These are phyloP conservation scores for Rhynchospora breviuscula DNA, from an alignment of 176 grass and related monocot genomes.

Conservation along the genomic window DNA sequence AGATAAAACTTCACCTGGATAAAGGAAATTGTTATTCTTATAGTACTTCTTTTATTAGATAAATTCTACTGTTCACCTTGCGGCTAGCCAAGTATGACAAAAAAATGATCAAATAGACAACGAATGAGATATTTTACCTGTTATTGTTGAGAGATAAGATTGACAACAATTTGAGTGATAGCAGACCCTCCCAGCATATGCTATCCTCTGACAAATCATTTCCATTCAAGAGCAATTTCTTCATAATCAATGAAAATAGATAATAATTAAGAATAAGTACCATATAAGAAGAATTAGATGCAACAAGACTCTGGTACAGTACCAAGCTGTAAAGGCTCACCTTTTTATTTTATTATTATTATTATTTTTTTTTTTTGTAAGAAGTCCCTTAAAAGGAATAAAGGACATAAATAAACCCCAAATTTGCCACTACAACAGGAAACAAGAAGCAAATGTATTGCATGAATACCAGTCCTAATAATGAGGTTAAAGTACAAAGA, in stretches of 20 bases:
- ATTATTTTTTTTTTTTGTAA: neutral
- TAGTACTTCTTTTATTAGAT: neutral
- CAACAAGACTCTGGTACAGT: neutral
- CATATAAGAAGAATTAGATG: neutral
- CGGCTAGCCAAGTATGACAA: neutral
- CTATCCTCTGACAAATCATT: constrained; percentile 73
- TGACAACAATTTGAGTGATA: constrained; percentile 52
- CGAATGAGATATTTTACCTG: constrained; percentile 29
- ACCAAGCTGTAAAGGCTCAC: neutral
- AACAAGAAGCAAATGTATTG: neutral
- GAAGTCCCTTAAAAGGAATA: too few species aligned
- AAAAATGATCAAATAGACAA: neutral
- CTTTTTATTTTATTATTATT: too few species aligned
- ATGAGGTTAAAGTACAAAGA: neutral
- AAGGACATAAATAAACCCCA: too few species aligned
- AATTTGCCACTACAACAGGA: too few species aligned
- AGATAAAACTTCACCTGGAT: neutral
- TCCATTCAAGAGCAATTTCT: constrained; percentile 81
- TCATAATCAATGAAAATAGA: constrained; percentile 31
- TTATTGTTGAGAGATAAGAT: constrained; percentile 67
- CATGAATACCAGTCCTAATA: neutral
- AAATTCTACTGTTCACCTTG: neutral
- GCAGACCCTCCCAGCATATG: constrained; percentile 79
- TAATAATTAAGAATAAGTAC: constrained; percentile 28
- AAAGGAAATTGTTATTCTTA: neutral